Evolutionary conservation across 345 rosid species (phyloP).

Genomic region (Syzygium jambos): DNA sequence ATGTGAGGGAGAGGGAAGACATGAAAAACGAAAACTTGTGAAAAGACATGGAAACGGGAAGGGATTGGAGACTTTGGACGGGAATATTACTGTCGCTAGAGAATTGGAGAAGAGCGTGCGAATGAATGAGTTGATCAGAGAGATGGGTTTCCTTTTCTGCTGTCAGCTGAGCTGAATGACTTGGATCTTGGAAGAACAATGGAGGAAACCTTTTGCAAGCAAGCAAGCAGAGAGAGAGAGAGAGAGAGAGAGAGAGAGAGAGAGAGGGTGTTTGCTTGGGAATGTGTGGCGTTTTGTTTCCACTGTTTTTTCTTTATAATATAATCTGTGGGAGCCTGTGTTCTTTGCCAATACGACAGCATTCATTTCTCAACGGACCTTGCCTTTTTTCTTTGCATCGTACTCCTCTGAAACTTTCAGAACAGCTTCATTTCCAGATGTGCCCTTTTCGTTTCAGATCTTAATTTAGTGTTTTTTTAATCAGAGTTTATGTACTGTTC

Average conservation of each 20-base stretch:
- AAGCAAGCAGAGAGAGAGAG: not conserved
- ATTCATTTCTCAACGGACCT: not conserved
- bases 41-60: not conserved
- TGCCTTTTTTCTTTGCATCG: not conserved
- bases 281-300: not conserved
- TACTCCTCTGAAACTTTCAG: not conserved
- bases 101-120: not conserved
- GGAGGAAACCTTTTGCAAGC: not conserved
- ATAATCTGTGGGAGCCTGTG: not conserved
- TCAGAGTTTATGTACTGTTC: not conserved
- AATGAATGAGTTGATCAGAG: not conserved
- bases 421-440: not conserved
- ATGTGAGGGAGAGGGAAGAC: not conserved
- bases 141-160: not conserved
- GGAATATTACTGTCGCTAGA: not conserved
- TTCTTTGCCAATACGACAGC: not conserved
- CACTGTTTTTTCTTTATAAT: not conserved
- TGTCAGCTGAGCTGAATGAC: not conserved
- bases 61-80: not conserved
- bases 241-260: not conserved
- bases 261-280: not conserved
- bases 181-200: not conserved
- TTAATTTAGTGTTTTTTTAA: not conserved
- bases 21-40: not conserved
- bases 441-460: not conserved